phyloP scores from a whole-genome alignment of 129 eudicot species.

The Smallanthus sonchifolius region DNA sequence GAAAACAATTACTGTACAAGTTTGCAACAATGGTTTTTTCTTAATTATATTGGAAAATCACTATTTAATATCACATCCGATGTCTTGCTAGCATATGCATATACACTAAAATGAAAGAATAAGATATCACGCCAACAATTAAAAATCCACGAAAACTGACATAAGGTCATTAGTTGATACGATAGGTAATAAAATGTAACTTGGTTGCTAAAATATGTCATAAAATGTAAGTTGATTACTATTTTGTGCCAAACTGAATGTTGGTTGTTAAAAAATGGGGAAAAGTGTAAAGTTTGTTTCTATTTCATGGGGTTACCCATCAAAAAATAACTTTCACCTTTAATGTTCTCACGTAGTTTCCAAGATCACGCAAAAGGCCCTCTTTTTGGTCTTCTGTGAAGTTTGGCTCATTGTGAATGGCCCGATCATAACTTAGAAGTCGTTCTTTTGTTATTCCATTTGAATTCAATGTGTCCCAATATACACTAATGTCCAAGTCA shows the following conservation, averaged over 20 bases:
- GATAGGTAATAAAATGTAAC: neutral
- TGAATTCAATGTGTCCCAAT: slow-evolving; percentile 87
- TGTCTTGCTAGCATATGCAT: neutral
- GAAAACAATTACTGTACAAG: neutral
- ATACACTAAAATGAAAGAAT: neutral
- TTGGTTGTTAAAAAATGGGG: neutral
- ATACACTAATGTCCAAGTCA: slow-evolving; percentile 79
- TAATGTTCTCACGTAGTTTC: slow-evolving; percentile 85
- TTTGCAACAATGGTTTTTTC: neutral
- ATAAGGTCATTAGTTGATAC: slow-evolving; percentile 2
- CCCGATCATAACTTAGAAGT: slow-evolving; percentile 96
- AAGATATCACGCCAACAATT: neutral
- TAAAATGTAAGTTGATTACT: neutral
- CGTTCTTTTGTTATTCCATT: slow-evolving; percentile 98
- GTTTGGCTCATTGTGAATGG: slow-evolving; percentile 80
- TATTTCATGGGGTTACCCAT: neutral
- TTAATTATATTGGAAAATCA: neutral
- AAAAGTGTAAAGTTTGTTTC: neutral
- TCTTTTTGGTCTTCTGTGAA: slow-evolving; percentile 84
- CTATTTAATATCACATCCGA: neutral
- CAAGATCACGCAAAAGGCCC: slow-evolving; percentile 95
- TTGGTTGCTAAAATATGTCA: neutral
- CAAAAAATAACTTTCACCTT: slow-evolving; percentile 43
- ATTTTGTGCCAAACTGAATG: neutral
- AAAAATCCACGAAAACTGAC: neutral